Evolutionary conservation across 177 flowering plant genomes (phyloP), one percentile per base, ranked within the genome.

Genomic region (Vitis hybrid): DNA sequence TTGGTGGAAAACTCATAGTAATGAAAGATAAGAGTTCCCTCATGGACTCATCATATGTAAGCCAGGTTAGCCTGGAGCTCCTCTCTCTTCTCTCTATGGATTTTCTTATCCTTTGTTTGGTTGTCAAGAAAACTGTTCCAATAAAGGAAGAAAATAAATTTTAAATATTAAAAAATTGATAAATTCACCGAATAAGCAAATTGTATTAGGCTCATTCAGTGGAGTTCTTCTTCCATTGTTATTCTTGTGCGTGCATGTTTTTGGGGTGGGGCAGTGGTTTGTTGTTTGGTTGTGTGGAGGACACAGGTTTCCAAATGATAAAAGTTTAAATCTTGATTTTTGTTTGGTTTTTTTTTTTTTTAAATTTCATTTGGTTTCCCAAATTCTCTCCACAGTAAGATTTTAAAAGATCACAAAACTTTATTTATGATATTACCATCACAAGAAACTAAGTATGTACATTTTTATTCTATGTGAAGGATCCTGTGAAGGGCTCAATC

Each of bases 1-100:
- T 95, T 86, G 99, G 99, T 66, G 99, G 99, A 69, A 95, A 93
- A 77, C 90, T 95, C 52, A 77, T 95, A 64, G 86, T 91, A 22
- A 82, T 90, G 91, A 95, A 88, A 79, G 84, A 86, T 70, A 75
- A 15, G 57, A 72, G 59, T 74, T 69, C 82, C 66, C 56, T 70
- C 65, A 69, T 77, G 63, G 86, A 65, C 58, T 76, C 88, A 10
- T 75, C 82, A 21, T 84, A 71, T 80, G 89, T 78, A 58, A 81
- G 74, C 78, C 90, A 95, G 97, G 98, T 95, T 69, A 56, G 82
- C 62, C 69, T 12, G 69, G 15, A 33, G 60, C 22, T 66, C 45
- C 45, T 60, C 21, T 48, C 60, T n/a, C 8, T 19, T 60, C 21
- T 48, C 60, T n/a, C 8, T 19, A 49, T 12, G 10, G 16, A 4